Evolutionary conservation across 257 asterid genomes (phyloP), one percentile per base, ranked within the genome.

Genomic region (Scutellaria galericulata): DNA sequence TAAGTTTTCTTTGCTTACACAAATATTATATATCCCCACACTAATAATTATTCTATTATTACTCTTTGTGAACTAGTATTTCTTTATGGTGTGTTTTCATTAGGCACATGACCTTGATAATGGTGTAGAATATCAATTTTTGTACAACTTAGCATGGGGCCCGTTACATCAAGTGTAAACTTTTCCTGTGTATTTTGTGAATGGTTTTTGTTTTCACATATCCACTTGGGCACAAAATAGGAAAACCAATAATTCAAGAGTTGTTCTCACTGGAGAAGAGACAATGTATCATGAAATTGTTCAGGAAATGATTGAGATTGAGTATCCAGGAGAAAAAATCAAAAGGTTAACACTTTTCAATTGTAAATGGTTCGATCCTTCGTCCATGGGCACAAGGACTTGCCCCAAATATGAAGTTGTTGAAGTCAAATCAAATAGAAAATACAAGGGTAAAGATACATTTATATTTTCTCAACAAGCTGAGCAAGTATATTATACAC

Each of bases 161-260:
- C 8, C 22, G 1, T 5, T 31, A 35, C 10, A 35, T 1, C 44
- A 1, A 0, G 64, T 58, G 44, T 20, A 58, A 10, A 58, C 10
- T 58, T 58, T 10, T 35, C 10, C 45, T 4, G 4, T 58, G 3
- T 61, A 61, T 14, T 61, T 40, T 37, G 27, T 61, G 50, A 61
- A 61, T 39, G 66, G 11, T 37, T 61, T 39, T 61, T 61, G 50
- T n/a, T 61, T 61, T 14, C 50, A 40, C 48, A 61, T 11, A 13
- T 37, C 50, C 2, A 14, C 13, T 39, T 13, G 27, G 27, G 31
- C 50, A 0, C 7, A 61, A 37, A 61, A 37, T 61, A 13, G 46
- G 12, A 13, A 37, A n/a, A 39, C 39, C n/a, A n/a, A 61, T 61
- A 61, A 35, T 31, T 35, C 22, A 12, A 11, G 5, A 13, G 10